Percentiles rank a stretch among this genome's conserved stretches.
These are phyloP conservation scores for Talaromyces piceae DNA, from an alignment of 2,329 filamentous ascomycete genomes.

Conservation along the genomic window DNA sequence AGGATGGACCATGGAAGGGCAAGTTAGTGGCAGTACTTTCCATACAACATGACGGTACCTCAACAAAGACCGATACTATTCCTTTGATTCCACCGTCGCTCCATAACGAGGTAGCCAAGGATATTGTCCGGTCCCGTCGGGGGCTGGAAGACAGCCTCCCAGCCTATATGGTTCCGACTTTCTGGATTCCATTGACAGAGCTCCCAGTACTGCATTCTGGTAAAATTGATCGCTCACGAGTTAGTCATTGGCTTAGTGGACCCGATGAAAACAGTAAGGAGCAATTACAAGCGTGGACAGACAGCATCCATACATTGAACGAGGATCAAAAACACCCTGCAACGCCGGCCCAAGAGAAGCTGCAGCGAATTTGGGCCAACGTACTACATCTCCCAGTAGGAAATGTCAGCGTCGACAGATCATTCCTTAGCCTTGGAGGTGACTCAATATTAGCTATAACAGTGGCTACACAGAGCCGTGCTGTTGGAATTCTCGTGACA, in stretches of 20 bases:
- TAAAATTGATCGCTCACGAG: background rate
- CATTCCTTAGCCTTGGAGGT: background rate
- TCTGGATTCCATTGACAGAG: background rate
- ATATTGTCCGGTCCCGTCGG: background rate
- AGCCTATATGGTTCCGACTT: background rate
- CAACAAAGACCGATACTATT: background rate
- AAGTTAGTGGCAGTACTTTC: background rate
- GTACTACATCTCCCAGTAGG: background rate
- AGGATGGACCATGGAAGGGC: background rate
- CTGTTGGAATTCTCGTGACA: background rate
- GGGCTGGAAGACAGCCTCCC: background rate
- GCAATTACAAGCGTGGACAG: background rate
- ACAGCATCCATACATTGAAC: background rate
- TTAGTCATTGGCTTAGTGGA: background rate
- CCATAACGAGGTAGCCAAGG: background rate
- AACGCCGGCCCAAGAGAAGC: background rate
- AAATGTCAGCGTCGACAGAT: background rate
- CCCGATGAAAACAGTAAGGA: background rate
- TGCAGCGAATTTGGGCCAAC: background rate
- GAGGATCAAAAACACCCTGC: background rate
- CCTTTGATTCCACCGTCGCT: background rate
- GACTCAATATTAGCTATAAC: constrained; percentile 1
- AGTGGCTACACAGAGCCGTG: background rate
- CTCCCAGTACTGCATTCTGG: background rate
- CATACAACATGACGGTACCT: background rate